A percentile compares a stretch with the other conserved stretches of the same genome.
phyloP scores from a whole-genome alignment of 2,329 filamentous ascomycete genomes.

The Pyricularia grisea region DNA sequence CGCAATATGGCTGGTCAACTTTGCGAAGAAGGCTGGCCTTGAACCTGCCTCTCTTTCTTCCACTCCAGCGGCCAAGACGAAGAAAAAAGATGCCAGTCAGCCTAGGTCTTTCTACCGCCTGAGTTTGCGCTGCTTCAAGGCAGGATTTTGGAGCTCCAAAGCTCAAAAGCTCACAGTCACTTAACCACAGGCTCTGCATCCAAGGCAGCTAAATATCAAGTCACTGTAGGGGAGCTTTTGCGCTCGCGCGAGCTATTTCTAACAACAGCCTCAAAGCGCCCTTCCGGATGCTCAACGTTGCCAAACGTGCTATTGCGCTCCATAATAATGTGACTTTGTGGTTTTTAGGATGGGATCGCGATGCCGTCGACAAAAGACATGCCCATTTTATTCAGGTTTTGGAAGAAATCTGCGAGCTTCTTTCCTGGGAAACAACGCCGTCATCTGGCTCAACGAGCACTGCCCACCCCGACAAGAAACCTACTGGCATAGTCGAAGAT shows the following conservation, averaged over 20 bases:
- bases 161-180: neutral
- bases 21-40: neutral
- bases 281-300: neutral
- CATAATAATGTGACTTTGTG: neutral
- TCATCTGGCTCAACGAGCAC: no score
- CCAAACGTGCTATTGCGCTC: neutral
- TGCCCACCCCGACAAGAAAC: no score
- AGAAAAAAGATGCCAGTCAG: neutral
- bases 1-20: neutral
- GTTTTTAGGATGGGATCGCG: neutral
- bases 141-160: neutral
- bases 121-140: neutral
- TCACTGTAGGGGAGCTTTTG: neutral
- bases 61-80: neutral
- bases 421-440: no score
- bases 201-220: neutral
- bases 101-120: neutral
- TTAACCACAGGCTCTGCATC: neutral
- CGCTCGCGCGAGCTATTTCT: neutral
- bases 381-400: no score
- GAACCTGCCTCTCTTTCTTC: neutral
- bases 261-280: neutral
- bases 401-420: no score
- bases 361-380: no score
- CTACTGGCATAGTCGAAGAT: no score